phyloP scores from a whole-genome alignment of 805 yeast species.

The Zygosaccharomyces siamensis region DNA sequence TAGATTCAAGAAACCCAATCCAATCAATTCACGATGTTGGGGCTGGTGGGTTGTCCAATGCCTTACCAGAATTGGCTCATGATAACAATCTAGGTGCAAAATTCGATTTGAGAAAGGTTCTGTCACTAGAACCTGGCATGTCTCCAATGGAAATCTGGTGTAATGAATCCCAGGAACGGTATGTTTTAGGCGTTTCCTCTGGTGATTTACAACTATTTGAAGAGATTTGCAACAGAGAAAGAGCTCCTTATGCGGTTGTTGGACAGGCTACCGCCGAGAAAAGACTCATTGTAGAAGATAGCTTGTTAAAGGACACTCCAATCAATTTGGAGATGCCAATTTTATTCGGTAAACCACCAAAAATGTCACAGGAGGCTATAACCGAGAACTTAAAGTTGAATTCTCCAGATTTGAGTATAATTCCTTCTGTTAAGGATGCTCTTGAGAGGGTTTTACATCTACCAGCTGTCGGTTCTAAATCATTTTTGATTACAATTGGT shows the following conservation, averaged over 20 bases:
- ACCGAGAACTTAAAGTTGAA: slow-evolving; percentile 54
- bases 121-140: slow-evolving; percentile 94
- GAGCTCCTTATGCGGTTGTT: slow-evolving; percentile 94
- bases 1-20: slow-evolving; percentile 73
- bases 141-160: slow-evolving; percentile 99
- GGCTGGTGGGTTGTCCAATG: slow-evolving; percentile 98
- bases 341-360: slow-evolving; percentile 95
- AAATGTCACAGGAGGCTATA: slow-evolving; percentile 72
- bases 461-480: slow-evolving; percentile 94
- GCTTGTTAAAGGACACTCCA: slow-evolving; percentile 72
- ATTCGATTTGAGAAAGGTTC: slow-evolving; percentile 85
- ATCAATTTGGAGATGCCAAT: slow-evolving; percentile 94
- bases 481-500: slow-evolving; percentile 94
- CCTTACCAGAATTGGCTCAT: slow-evolving; percentile 94
- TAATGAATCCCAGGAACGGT: slow-evolving; percentile 98
- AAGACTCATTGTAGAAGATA: slow-evolving; percentile 75
- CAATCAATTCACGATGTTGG: slow-evolving; percentile 98
- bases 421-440: slow-evolving; percentile 54
- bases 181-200: slow-evolving; percentile 86
- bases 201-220: slow-evolving; percentile 67
- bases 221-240: slow-evolving; percentile 84
- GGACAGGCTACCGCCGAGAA: slow-evolving; percentile 90
- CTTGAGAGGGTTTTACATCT: slow-evolving; percentile 75
- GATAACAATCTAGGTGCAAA: slow-evolving; percentile 94
- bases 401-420: slow-evolving; percentile 34